phyloP scores from a whole-genome alignment of 163 green algal species.

The Picocystis sp. region DNA sequence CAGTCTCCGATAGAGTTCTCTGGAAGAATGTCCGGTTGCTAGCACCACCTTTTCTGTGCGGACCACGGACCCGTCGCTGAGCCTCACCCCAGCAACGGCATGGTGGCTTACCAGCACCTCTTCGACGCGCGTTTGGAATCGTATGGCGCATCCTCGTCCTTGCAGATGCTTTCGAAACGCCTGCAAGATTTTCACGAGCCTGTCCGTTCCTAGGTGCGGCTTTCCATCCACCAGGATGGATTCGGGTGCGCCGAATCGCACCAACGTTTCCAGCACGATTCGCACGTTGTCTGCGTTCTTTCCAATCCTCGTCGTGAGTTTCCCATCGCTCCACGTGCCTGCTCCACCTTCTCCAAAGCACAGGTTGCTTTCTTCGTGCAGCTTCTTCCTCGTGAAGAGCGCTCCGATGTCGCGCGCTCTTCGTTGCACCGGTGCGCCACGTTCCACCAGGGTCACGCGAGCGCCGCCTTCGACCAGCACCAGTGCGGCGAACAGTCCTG shows the following conservation, averaged over 20 bases:
- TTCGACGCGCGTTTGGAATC: too few relatives aligned
- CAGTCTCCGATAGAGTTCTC: conserved; percentile 12
- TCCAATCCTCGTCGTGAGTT: conserved; percentile 65
- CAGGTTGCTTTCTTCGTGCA: conserved; percentile 56
- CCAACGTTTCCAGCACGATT: conserved; percentile 33
- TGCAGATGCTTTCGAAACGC: conserved; percentile 35
- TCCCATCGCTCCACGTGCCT: conserved; percentile 71
- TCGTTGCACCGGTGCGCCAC: conserved; percentile 52
- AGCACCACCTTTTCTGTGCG: too few relatives aligned
- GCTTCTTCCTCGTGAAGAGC: conserved; percentile 35
- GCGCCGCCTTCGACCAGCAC: conserved; percentile 33
- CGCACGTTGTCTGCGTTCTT: conserved; percentile 38
- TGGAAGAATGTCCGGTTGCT: background rate
- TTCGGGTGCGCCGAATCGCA: conserved; percentile 34
- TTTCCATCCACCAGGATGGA: conserved; percentile 48
- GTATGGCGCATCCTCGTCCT: background rate
- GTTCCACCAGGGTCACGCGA: conserved; percentile 49
- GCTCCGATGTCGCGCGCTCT: conserved; percentile 59
- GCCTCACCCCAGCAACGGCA: too few relatives aligned
- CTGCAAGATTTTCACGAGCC: conserved; percentile 48
- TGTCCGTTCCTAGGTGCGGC: conserved; percentile 65
- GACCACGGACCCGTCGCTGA: too few relatives aligned
- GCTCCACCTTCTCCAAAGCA: conserved; percentile 51
- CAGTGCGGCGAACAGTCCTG: conserved; percentile 65
- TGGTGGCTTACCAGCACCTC: too few relatives aligned